phyloP scores from a whole-genome alignment of 768 basidiomycete species.

The Trametes cubensis region DNA sequence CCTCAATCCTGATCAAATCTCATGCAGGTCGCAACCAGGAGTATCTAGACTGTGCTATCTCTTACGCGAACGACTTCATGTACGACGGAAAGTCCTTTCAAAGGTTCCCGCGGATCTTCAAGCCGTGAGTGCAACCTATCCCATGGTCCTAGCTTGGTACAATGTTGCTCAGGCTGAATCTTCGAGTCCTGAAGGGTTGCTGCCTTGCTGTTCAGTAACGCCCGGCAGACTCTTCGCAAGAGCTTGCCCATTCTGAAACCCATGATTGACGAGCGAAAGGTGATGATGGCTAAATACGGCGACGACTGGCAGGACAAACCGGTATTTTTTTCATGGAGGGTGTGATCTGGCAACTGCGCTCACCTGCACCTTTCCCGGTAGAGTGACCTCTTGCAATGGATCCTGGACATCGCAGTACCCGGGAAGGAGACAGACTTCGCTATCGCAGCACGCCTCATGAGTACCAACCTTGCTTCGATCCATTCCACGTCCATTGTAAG shows the following conservation, averaged over 20 bases:
- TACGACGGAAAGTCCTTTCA: conserved; percentile 25
- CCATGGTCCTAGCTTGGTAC: no score
- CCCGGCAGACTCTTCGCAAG: not conserved
- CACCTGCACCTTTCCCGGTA: no score
- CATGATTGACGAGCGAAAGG: conserved; percentile 18
- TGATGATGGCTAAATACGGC: conserved; percentile 12
- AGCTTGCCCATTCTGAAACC: conserved; percentile 13
- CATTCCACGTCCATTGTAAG: conserved; percentile 37
- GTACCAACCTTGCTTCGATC: conserved; percentile 40
- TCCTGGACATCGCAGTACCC: conserved; percentile 41
- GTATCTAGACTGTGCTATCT: conserved; percentile 39
- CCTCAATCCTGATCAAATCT: no score
- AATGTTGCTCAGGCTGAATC: no score
- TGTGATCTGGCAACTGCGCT: no score
- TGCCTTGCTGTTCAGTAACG: not conserved
- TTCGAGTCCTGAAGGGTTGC: not conserved
- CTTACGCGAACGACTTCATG: conserved; percentile 35
- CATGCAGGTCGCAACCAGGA: conserved; percentile 42
- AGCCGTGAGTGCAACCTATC: conserved; percentile 29
- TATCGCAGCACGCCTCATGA: conserved; percentile 34
- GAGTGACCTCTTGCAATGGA: conserved; percentile 50
- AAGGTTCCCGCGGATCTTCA: conserved; percentile 38
- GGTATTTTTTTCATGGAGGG: conserved; percentile 16
- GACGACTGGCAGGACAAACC: conserved; percentile 23
- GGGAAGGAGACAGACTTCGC: conserved; percentile 29